These are phyloP conservation scores for Neoboletus brunneissimus DNA, from an alignment of 768 basidiomycete species.

Conservation along the genomic window DNA sequence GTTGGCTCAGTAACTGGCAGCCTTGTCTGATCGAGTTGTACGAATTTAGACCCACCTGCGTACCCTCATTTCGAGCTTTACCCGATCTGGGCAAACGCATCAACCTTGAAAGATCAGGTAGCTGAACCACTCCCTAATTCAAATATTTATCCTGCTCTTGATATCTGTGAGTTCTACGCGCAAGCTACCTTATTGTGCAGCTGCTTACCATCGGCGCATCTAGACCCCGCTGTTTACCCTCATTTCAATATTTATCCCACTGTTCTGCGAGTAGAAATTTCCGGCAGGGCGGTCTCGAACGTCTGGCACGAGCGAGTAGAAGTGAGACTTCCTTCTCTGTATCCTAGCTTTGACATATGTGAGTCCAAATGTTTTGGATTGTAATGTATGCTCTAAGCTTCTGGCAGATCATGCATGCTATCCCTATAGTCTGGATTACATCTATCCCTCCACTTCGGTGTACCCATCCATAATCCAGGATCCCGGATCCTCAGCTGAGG, in stretches of 20 bases:
- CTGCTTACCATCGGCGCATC: constrained; percentile 21
- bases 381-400: background rate
- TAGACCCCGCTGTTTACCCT: constrained; percentile 43
- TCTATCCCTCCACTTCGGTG: constrained; percentile 33
- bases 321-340: constrained; percentile 6
- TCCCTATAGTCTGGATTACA: constrained; percentile 36
- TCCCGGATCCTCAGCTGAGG: constrained; percentile 7
- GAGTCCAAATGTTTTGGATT: constrained; percentile 13
- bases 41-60: constrained; percentile 13
- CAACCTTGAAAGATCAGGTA: background rate
- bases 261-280: constrained; percentile 1
- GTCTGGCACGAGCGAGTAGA: constrained; percentile 1
- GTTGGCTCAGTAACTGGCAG: background rate
- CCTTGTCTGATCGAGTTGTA: constrained; percentile 4
- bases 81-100: constrained; percentile 15
- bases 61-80: constrained; percentile 37
- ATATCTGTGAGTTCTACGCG: constrained; percentile 17
- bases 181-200: background rate
- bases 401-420: constrained; percentile 39
- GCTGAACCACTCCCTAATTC: background rate
- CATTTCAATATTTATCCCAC: constrained; percentile 41
- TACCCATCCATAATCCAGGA: constrained; percentile 23
- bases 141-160: constrained; percentile 24
- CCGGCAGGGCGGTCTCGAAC: background rate
- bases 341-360: constrained; percentile 35